Percentiles rank a stretch among this genome's conserved stretches.
Evolutionary conservation across 192 early-diverging fungal genomes (phyloP).

Genomic region (Coemansia sp.): DNA sequence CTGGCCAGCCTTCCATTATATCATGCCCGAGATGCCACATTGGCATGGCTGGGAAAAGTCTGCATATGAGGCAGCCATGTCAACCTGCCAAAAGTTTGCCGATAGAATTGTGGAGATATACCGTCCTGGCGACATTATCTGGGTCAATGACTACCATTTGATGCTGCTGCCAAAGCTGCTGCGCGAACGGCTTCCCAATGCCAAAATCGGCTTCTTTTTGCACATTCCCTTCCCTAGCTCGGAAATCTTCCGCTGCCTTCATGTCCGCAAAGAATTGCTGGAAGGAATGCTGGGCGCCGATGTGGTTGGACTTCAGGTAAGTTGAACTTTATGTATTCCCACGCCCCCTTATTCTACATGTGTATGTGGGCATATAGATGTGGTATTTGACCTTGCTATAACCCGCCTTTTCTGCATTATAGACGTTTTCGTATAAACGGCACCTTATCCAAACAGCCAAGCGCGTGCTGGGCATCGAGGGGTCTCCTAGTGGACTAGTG

Average conservation of each 20-base stretch:
- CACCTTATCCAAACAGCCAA: conserved; percentile 90
- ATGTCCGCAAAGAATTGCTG: conserved; percentile 81
- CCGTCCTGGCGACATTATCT: conserved; percentile 84
- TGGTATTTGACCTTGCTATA: too few relatives aligned
- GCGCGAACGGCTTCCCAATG: conserved; percentile 75
- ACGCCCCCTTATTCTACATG: too few relatives aligned
- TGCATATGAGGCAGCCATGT: conserved; percentile 79
- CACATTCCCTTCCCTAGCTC: conserved; percentile 96
- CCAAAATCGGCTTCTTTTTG: conserved; percentile 93
- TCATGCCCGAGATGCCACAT: conserved; percentile 83
- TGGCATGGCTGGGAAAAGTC: conserved; percentile 73
- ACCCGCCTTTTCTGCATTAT: conserved; percentile 12
- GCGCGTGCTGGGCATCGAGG: conserved; percentile 82
- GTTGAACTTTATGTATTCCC: conserved; percentile 2
- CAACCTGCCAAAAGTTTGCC: conserved; percentile 84
- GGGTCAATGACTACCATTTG: conserved; percentile 98
- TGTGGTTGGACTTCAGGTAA: conserved; percentile 78
- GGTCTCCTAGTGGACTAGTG: conserved; percentile 80
- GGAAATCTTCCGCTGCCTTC: conserved; percentile 91
- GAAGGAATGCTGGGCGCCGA: conserved; percentile 87
- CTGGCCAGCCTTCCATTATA: conserved; percentile 97
- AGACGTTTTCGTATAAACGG: conserved; percentile 89
- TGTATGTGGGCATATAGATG: too few relatives aligned
- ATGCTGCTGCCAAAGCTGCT: conserved; percentile 90
- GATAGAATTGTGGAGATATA: conserved; percentile 75